Conservation (phyloP, 2,329 filamentous ascomycete genomes). For the Colletotrichum magnum region DNA sequence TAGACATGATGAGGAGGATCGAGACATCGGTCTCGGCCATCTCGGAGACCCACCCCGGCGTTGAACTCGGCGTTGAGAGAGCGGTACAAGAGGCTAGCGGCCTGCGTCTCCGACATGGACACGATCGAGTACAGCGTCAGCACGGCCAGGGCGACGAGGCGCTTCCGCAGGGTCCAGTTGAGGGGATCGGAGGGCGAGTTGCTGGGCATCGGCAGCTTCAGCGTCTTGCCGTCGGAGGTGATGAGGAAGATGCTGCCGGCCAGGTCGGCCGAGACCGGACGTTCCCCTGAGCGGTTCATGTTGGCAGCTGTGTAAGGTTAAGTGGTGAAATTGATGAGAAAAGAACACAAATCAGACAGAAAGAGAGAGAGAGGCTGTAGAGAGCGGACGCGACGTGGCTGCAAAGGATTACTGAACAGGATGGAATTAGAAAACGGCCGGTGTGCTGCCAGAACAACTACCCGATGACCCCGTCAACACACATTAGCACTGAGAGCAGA, state of each 20-base stretch:
- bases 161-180: conserved; percentile 45
- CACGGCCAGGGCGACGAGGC: conserved; percentile 39
- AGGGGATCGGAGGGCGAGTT: conserved; percentile 48
- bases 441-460: conserved; percentile 33
- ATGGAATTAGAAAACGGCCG: conserved; percentile 15
- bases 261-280: conserved; percentile 39
- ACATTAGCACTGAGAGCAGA: too few relatives aligned
- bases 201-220: conserved; percentile 51
- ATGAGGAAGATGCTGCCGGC: conserved; percentile 50
- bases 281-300: conserved; percentile 20
- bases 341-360: neutral
- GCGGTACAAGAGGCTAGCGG: conserved; percentile 43
- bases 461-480: neutral
- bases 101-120: conserved; percentile 43
- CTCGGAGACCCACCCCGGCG: conserved; percentile 34
- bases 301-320: neutral
- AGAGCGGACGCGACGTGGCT: conserved; percentile 3
- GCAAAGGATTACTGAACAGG: neutral
- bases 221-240: conserved; percentile 47
- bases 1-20: conserved; percentile 39
- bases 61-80: conserved; percentile 44
- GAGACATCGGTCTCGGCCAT: too few relatives aligned
- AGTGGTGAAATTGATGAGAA: neutral
- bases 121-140: conserved; percentile 43
- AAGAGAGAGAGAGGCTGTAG: neutral